Evolutionary conservation across 352 stramenopile species (phyloP).

Genomic region (Globisporangium spinosum): DNA sequence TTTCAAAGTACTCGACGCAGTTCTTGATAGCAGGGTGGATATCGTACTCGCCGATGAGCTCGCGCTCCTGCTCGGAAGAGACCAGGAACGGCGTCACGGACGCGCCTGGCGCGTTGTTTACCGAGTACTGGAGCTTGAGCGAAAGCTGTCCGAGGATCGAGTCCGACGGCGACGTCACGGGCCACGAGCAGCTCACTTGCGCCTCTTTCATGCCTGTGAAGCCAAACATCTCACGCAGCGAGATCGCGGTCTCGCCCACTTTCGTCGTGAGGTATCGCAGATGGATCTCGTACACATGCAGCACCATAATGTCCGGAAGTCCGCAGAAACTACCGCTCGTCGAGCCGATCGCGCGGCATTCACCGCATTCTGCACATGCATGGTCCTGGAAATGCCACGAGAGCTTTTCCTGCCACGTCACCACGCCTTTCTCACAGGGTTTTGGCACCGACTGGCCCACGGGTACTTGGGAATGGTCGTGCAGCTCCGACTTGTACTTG

Average conservation of each 20-base stretch:
- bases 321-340: slow-evolving; percentile 62
- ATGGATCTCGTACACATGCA: slow-evolving; percentile 83
- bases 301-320: slow-evolving; percentile 72
- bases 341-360: slow-evolving; percentile 59
- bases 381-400: slow-evolving; percentile 80
- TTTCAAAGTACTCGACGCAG: slow-evolving; percentile 54
- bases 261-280: slow-evolving; percentile 83
- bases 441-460: slow-evolving; percentile 76
- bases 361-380: slow-evolving; percentile 60
- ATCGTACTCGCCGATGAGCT: slow-evolving; percentile 67
- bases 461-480: slow-evolving; percentile 67
- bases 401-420: slow-evolving; percentile 75
- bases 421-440: slow-evolving; percentile 53
- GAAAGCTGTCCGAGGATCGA: slow-evolving; percentile 65
- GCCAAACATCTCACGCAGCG: slow-evolving; percentile 69
- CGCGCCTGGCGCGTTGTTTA: slow-evolving; percentile 44
- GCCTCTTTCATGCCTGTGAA: slow-evolving; percentile 67
- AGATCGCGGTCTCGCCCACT: slow-evolving; percentile 73
- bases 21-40: slow-evolving; percentile 52
- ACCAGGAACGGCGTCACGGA: slow-evolving; percentile 62
- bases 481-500: slow-evolving; percentile 83
- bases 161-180: slow-evolving; percentile 62
- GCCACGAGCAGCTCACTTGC: slow-evolving; percentile 57
- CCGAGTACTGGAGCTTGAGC: slow-evolving; percentile 65
- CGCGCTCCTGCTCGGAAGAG: slow-evolving; percentile 54